Evolutionary conservation across 176 grass and related monocot species (phyloP).

Genomic region (Musa schizocarpa): DNA sequence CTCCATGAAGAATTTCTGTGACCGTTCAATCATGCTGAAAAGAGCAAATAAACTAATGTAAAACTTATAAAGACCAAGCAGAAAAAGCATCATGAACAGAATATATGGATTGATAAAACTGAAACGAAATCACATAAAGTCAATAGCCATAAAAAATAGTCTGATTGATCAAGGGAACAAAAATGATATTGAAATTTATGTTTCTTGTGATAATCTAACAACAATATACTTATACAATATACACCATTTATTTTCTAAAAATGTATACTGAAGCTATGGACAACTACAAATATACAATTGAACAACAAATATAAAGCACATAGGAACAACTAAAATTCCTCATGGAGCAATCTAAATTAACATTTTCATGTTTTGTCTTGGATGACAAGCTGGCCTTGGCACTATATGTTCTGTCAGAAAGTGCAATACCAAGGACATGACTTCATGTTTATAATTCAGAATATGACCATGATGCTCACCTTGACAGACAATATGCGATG

Average conservation of each 20-base stretch:
- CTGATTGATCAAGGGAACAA: no score
- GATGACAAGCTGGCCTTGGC: neutral
- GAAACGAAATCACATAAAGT: no score
- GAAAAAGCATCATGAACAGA: no score
- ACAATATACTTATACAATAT: no score
- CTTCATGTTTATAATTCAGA: slow-evolving; percentile 3
- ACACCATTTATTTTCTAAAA: no score
- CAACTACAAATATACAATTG: neutral
- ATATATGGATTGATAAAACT: no score
- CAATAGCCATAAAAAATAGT: no score
- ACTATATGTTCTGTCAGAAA: neutral
- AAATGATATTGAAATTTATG: no score
- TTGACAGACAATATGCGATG: slow-evolving; percentile 75
- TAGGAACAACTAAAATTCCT: neutral
- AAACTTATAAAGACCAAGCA: neutral
- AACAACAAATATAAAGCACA: neutral
- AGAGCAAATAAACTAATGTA: slow-evolving; percentile 26
- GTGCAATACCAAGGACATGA: neutral
- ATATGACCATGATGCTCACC: slow-evolving; percentile 35
- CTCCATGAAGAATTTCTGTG: slow-evolving; percentile 62
- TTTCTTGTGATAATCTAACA: no score
- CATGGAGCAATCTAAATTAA: neutral
- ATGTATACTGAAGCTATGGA: neutral
- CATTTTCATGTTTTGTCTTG: neutral
- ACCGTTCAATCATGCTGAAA: slow-evolving; percentile 82